These are phyloP conservation scores for Russula olivacea DNA, from an alignment of 768 basidiomycete species.

Conservation along the genomic window DNA sequence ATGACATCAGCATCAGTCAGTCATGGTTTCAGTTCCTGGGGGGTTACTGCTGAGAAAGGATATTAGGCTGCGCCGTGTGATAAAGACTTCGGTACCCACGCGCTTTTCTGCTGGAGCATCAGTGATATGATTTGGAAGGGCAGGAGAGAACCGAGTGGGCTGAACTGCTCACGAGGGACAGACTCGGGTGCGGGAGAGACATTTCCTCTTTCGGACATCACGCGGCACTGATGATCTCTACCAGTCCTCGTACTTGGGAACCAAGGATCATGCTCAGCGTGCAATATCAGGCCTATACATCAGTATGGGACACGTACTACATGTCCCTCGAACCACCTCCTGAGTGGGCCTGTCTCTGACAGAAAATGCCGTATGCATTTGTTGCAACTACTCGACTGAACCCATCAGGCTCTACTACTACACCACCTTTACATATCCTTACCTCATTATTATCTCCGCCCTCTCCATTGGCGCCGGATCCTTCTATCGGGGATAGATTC, in stretches of 20 bases:
- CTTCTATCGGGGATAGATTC: not conserved
- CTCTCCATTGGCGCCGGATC: not conserved
- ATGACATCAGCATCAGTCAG: not conserved
- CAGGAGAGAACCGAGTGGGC: not conserved
- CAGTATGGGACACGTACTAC: not conserved
- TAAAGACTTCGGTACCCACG: not conserved
- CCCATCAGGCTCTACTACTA: not conserved
- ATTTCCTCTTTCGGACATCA: not conserved
- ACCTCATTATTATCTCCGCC: not conserved
- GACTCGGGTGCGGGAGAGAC: no score
- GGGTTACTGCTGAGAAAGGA: not conserved
- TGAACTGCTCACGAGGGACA: no score
- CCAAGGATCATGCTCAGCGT: not conserved
- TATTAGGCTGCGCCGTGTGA: not conserved
- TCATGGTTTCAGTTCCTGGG: not conserved
- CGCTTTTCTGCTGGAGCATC: not conserved
- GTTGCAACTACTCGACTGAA: not conserved
- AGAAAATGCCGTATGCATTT: slow-evolving; percentile 7
- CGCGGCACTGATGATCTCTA: not conserved
- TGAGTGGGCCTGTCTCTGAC: not conserved
- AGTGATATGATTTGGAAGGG: not conserved
- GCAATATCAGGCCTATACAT: not conserved
- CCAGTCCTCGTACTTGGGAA: not conserved
- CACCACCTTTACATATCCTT: not conserved
- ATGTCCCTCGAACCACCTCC: not conserved